Base-by-base conservation (phyloP, 768 basidiomycete species). In the Leccinum ochraceum region DNA sequence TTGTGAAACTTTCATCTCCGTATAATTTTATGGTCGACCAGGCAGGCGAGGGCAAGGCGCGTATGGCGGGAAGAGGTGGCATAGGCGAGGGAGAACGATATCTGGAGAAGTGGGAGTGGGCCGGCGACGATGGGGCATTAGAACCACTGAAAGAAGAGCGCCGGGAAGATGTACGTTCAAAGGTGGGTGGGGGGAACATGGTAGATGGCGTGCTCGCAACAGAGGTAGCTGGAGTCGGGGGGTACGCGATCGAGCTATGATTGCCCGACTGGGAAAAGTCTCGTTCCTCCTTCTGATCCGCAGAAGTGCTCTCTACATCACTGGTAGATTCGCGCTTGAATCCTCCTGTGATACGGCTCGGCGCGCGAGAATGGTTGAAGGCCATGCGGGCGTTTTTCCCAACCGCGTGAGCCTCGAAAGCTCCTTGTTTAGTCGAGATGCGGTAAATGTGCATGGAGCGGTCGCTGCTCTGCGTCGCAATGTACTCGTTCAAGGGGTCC, bases 401-500 rank as follows among this genome's bases (percentile, higher is more conserved):
- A 7, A 97, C 83, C 2, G 95, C 91, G 66, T 97, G 92, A 8
- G 90, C 90, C 71, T 96, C 94, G 66, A 96, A 88, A 8, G 79
- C 75, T n/a, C 92, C 91, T 50, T 89, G 84, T 60, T 90, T 89
- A 58, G 85, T 85, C 8, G 86, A 84, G 65, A 98, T 86, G 63
- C 84, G 84, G 76, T 98, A 94, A 66, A 99, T 87, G 72, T 98
- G 94, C 86, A 98, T 96, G 22, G 94, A 90, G 51, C 96, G 84
- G 75, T 99, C 97, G 69, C 90, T 93, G 74, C 92, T 94, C 71
- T 99, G 97, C 0, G 97, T 98, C 4, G 97, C 95, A 62, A 99
- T 92, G 71, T 91, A 98, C 74, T 97, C 94, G 73, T 96, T 95
- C 67, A 97, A 76, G 1, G 97, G 97, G 66, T 99, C 97, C 97